These are phyloP conservation scores for Eragrostis tef DNA, from an alignment of 202 grass and related monocot genomes.

Conservation along the genomic window DNA sequence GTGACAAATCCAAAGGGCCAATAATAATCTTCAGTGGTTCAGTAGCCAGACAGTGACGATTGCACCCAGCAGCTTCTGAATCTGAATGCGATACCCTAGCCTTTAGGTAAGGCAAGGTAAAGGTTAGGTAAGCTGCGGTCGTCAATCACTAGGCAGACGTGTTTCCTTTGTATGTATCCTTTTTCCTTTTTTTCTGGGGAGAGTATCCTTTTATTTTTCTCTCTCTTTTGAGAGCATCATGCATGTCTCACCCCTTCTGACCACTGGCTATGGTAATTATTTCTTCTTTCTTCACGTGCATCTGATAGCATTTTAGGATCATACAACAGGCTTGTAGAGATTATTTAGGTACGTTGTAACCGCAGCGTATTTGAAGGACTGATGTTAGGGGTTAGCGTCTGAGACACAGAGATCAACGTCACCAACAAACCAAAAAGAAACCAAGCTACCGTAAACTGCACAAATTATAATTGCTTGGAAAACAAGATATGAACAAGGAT, in stretches of 20 bases:
- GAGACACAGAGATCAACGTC: background rate
- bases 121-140: constrained; percentile 23
- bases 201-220: too few relatives aligned
- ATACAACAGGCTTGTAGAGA: background rate
- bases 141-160: background rate
- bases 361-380: background rate
- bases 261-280: background rate
- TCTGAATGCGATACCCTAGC: background rate
- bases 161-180: background rate
- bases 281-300: background rate
- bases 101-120: background rate
- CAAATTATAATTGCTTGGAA: background rate
- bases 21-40: background rate
- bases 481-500: background rate
- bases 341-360: background rate
- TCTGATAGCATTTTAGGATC: background rate
- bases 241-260: background rate
- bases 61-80: background rate
- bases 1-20: background rate
- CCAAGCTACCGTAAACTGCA: background rate
- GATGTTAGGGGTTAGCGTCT: background rate
- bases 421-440: background rate
- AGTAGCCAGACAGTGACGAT: background rate
- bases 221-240: background rate
- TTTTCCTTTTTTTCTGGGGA: background rate